phyloP scores from a whole-genome alignment of 148 eudicot genomes.

The Persicaria maculosa region DNA sequence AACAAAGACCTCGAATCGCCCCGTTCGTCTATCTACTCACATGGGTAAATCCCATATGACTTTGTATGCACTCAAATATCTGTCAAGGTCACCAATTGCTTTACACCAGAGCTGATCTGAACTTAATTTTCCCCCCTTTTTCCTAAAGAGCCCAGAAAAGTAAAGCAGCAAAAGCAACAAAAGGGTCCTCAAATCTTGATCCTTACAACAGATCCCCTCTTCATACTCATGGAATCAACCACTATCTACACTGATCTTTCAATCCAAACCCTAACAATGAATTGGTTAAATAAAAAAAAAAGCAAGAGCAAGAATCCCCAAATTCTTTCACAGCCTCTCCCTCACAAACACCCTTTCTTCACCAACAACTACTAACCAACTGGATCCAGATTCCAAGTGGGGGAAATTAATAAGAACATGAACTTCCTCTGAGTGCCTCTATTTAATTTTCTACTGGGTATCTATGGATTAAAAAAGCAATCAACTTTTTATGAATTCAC shows the following conservation, averaged over 20 bases:
- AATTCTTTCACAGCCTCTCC: neutral
- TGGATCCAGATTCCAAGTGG: slow-evolving; percentile 12
- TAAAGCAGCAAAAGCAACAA: slow-evolving; percentile 3
- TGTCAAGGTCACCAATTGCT: neutral
- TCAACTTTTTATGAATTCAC: neutral
- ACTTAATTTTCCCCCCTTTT: no score
- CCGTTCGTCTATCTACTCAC: neutral
- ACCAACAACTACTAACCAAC: neutral
- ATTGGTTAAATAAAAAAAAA: neutral
- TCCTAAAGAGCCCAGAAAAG: neutral
- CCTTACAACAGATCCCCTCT: slow-evolving; percentile 7
- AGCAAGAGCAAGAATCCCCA: slow-evolving; percentile 7
- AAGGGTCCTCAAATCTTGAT: neutral
- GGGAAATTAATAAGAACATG: slow-evolving; percentile 9
- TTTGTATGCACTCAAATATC: slow-evolving; percentile 3
- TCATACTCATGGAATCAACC: neutral
- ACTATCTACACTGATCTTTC: slow-evolving; percentile 1
- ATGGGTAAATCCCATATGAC: neutral
- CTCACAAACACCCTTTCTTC: neutral
- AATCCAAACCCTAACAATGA: slow-evolving; percentile 7
- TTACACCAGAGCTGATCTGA: neutral
- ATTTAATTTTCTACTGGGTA: neutral
- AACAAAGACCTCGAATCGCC: slow-evolving; percentile 9
- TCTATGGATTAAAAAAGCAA: slow-evolving; percentile 2
- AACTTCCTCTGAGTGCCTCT: neutral